Evolutionary conservation across 345 rosid species (phyloP).

Genomic region (Erodium maritimum): DNA sequence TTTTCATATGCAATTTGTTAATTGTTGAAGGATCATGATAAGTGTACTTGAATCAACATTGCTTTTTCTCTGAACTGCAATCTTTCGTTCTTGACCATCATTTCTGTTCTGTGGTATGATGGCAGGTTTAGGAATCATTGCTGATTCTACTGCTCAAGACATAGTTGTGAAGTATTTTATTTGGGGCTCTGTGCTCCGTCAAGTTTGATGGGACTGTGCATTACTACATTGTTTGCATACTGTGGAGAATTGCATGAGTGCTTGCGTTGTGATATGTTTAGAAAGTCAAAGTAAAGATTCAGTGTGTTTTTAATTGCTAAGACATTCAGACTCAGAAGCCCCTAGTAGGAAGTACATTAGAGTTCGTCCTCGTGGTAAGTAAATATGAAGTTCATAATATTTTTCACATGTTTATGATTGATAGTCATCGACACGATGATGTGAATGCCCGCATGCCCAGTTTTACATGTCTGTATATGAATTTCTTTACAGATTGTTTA

Average conservation of each 20-base stretch:
- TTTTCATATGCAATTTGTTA: not conserved
- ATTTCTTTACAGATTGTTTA: no score
- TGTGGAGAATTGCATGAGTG: slow-evolving; percentile 28
- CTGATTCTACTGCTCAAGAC: slow-evolving; percentile 16
- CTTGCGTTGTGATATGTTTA: slow-evolving; percentile 18
- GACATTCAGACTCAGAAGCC: slow-evolving; percentile 31
- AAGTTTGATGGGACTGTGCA: slow-evolving; percentile 16
- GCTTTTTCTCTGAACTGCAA: not conserved
- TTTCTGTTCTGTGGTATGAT: slow-evolving; percentile 17
- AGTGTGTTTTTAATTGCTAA: slow-evolving; percentile 30
- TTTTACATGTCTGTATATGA: no score
- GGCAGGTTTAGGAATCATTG: slow-evolving; percentile 38
- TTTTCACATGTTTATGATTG: not conserved
- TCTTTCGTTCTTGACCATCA: slow-evolving; percentile 8
- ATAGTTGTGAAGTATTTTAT: slow-evolving; percentile 17
- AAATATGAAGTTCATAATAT: not conserved
- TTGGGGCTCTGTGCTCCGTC: slow-evolving; percentile 20
- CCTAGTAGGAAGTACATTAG: slow-evolving; percentile 14
- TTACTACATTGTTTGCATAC: slow-evolving; percentile 15
- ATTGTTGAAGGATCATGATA: not conserved
- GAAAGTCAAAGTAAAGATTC: slow-evolving; percentile 23
- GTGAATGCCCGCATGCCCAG: not conserved
- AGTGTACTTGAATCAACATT: not conserved
- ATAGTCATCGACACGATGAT: not conserved
- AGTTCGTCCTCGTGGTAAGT: not conserved